Percentiles rank a stretch among this genome's conserved stretches.
Evolutionary conservation across 2,329 filamentous ascomycete genomes (phyloP).

Genomic region (Lasiodiplodia citricola): DNA sequence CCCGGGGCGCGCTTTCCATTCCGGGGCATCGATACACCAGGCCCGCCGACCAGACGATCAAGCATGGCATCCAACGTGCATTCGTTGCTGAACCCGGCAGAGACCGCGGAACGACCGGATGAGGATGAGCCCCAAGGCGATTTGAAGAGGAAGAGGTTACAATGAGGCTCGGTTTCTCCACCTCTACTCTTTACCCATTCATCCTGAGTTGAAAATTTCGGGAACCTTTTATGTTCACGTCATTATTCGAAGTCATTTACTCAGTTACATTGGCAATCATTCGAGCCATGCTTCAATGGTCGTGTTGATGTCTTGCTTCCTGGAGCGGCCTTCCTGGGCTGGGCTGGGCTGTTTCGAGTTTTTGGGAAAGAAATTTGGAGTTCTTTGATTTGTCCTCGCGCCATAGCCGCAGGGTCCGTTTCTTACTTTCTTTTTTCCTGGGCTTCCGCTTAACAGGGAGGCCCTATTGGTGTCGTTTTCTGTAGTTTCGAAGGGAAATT

Average conservation of each 20-base stretch:
- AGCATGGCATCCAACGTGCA: constrained; percentile 76
- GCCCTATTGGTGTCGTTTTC: background rate
- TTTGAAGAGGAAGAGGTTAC: constrained; percentile 61
- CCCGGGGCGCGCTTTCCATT: constrained; percentile 57
- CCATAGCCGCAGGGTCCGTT: background rate
- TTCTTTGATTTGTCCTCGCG: background rate
- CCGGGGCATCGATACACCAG: constrained; percentile 57
- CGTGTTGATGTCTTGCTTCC: background rate
- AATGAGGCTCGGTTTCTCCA: background rate
- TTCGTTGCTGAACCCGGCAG: constrained; percentile 70
- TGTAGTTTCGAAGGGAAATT: background rate
- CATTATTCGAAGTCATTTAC: background rate
- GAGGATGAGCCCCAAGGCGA: constrained; percentile 67
- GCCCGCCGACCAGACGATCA: constrained; percentile 68
- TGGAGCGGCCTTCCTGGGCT: background rate
- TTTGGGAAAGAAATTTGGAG: background rate
- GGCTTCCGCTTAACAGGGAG: background rate
- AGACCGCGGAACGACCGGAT: constrained; percentile 68
- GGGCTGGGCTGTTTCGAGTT: constrained; percentile 2
- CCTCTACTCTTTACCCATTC: background rate
- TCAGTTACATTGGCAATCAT: too few relatives aligned
- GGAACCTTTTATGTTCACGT: background rate
- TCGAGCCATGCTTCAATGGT: background rate
- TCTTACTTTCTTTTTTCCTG: background rate
- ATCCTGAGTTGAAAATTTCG: background rate